A percentile compares a stretch with the other conserved stretches of the same genome.
Conservation (phyloP, 2,329 filamentous ascomycete species). For the Epichloe typhina region DNA sequence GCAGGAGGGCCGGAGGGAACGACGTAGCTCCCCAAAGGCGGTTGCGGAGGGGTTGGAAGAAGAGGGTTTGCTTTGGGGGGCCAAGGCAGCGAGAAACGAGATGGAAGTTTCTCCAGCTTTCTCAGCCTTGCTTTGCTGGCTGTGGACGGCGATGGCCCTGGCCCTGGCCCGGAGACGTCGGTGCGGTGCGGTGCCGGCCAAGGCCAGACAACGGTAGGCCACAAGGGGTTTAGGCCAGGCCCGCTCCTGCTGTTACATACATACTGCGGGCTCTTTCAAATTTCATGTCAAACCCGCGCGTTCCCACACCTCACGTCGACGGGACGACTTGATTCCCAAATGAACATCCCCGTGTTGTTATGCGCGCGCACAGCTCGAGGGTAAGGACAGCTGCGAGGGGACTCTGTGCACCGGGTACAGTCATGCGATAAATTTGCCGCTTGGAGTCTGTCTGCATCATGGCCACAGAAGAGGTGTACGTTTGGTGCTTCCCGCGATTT, state of each 20-base stretch:
- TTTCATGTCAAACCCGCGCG: too few relatives aligned
- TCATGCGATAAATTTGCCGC: not conserved
- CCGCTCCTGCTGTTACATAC: not conserved
- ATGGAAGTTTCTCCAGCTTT: slow-evolving; percentile 18
- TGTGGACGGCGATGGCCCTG: not conserved
- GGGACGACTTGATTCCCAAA: not conserved
- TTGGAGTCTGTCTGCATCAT: slow-evolving; percentile 1
- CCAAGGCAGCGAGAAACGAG: not conserved
- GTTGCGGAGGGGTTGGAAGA: not conserved
- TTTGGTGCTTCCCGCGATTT: not conserved
- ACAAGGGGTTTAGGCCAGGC: not conserved
- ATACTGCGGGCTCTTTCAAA: too few relatives aligned
- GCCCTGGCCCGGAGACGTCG: not conserved
- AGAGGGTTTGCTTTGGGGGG: not conserved
- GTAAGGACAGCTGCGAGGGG: not conserved
- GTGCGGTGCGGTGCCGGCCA: not conserved
- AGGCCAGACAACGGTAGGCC: not conserved
- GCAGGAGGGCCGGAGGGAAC: not conserved
- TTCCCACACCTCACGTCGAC: not conserved
- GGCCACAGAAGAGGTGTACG: slow-evolving; percentile 7
- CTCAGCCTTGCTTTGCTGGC: slow-evolving; percentile 31
- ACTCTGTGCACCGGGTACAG: not conserved
- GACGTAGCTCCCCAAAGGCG: too few relatives aligned
- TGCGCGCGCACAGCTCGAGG: not conserved
- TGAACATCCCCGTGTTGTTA: not conserved